Evolutionary conservation across 768 basidiomycete genomes (phyloP).

Genomic region (Boletus sp.): DNA sequence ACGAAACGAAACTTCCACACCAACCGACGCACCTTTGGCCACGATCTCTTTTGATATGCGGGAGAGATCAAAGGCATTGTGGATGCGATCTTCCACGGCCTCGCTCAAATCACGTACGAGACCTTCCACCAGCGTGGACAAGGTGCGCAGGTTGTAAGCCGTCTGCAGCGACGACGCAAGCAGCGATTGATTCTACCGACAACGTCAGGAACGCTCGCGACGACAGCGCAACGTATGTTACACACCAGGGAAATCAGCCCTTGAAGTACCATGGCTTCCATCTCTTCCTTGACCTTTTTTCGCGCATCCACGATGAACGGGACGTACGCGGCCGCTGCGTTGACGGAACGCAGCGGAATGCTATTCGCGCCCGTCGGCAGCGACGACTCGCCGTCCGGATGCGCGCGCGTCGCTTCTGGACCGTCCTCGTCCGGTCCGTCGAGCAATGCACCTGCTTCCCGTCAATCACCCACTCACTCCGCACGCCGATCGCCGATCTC

Average conservation of each 20-base stretch:
- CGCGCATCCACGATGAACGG: conserved; percentile 72
- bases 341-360: conserved; percentile 70
- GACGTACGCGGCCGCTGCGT: conserved; percentile 66
- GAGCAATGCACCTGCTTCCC: conserved; percentile 46
- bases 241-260: conserved; percentile 77
- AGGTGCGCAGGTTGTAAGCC: conserved; percentile 84
- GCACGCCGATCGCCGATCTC: background rate
- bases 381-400: conserved; percentile 8
- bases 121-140: conserved; percentile 79
- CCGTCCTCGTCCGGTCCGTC: conserved; percentile 37
- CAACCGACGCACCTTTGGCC: conserved; percentile 59
- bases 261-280: conserved; percentile 86
- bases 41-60: conserved; percentile 83
- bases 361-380: conserved; percentile 21
- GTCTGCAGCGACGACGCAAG: conserved; percentile 95
- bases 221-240: conserved; percentile 4
- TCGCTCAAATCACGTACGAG: conserved; percentile 79
- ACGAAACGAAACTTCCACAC: background rate
- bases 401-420: background rate
- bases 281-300: conserved; percentile 70
- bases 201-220: background rate
- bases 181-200: conserved; percentile 76
- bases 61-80: conserved; percentile 79
- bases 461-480: background rate
- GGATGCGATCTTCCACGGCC: conserved; percentile 79